Evolutionary conservation across 768 basidiomycete species (phyloP).

Genomic region (Amanita subjunquillea): DNA sequence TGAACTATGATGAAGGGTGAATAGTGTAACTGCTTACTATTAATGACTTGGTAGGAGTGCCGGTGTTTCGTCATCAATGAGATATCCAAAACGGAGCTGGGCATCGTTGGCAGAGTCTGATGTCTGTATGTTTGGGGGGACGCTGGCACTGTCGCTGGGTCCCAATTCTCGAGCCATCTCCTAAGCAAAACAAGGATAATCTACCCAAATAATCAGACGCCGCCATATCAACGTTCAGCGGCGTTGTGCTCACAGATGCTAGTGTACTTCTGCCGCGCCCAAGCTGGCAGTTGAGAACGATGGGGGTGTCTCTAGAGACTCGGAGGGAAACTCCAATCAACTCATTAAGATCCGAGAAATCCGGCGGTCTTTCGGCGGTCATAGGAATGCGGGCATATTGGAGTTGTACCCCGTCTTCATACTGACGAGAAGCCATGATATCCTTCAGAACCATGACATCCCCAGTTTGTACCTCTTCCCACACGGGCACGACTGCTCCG

Average conservation of each 20-base stretch:
- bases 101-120: constrained; percentile 36
- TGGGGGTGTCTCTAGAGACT: constrained; percentile 59
- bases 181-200: constrained; percentile 77
- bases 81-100: constrained; percentile 25
- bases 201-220: constrained; percentile 20
- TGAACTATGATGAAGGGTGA: constrained; percentile 1
- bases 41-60: constrained; percentile 80
- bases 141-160: constrained; percentile 25
- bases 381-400: constrained; percentile 83
- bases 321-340: constrained; percentile 72
- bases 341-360: constrained; percentile 64
- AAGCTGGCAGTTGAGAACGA: constrained; percentile 93
- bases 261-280: constrained; percentile 87
- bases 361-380: constrained; percentile 79
- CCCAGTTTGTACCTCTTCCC: constrained; percentile 75
- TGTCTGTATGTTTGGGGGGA: constrained; percentile 17
- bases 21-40: constrained; percentile 41
- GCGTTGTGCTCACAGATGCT: constrained; percentile 51
- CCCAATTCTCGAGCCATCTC: constrained; percentile 59
- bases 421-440: constrained; percentile 59
- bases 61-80: constrained; percentile 22
- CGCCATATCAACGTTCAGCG: not conserved
- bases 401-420: constrained; percentile 46
- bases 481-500: constrained; percentile 84
- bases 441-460: constrained; percentile 81